Conservation (phyloP, 345 rosid species). For the Cochlearia excelsa region DNA sequence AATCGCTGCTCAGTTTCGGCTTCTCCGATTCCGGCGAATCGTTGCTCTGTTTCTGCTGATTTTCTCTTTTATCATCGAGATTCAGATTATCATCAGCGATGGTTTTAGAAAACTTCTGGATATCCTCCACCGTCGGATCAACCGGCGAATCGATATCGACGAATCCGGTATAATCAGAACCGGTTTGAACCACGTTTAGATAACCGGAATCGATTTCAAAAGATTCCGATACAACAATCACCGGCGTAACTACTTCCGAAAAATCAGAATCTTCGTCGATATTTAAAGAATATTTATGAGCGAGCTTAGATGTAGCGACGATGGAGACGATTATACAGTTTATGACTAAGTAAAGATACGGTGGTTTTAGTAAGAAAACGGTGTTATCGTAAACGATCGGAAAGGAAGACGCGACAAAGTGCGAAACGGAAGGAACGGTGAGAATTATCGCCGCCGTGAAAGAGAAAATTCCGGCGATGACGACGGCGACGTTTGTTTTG, state of each 20-base stretch:
- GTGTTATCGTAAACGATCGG: conserved; percentile 45
- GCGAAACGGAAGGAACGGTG: conserved; percentile 40
- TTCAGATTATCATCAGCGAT: not conserved
- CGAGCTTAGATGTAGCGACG: conserved; percentile 73
- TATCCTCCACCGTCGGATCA: not conserved
- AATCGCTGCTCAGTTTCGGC: conserved; percentile 39
- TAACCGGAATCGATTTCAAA: not conserved
- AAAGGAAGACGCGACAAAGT: conserved; percentile 41
- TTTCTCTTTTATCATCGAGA: conserved; percentile 15
- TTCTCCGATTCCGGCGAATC: conserved; percentile 30
- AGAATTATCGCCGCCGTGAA: conserved; percentile 30
- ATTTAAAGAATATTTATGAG: conserved; percentile 3
- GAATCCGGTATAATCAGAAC: conserved; percentile 24
- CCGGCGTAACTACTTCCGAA: not conserved
- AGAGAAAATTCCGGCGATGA: conserved; percentile 45
- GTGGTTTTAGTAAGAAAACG: conserved; percentile 57
- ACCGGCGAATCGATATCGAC: too few species aligned
- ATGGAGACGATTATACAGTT: conserved; percentile 81
- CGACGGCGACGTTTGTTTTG: conserved; percentile 33
- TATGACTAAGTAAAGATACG: conserved; percentile 70
- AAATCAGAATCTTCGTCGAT: not conserved
- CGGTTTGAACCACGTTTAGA: conserved; percentile 17
- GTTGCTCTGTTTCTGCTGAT: conserved; percentile 30
- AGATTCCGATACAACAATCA: not conserved
- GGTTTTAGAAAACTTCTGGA: conserved; percentile 1